A percentile compares a stretch with the other conserved stretches of the same genome.
These are phyloP conservation scores for Populus hybrid DNA, from an alignment of 441 rosid genomes.

Conservation along the genomic window DNA sequence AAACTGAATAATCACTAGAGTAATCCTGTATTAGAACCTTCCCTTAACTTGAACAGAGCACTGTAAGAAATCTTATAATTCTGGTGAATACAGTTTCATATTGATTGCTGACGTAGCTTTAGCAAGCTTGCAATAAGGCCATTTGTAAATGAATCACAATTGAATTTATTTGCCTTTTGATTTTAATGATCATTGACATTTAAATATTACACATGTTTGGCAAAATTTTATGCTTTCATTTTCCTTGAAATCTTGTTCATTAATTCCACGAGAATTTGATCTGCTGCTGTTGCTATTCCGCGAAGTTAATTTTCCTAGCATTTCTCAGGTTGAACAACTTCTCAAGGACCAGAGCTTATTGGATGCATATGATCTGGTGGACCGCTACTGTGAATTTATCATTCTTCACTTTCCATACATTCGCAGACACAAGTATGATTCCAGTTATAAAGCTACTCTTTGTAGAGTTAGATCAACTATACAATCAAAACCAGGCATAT, in stretches of 20 bases:
- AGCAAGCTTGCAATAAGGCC: no score
- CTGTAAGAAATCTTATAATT: no score
- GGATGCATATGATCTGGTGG: constrained; percentile 26
- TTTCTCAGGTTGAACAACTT: constrained; percentile 26
- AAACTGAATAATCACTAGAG: no score
- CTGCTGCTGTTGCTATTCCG: neutral
- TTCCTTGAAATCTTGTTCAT: neutral
- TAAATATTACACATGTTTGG: neutral
- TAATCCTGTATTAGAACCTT: no score
- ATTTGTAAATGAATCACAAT: neutral
- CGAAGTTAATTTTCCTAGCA: neutral
- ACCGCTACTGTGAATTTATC: constrained; percentile 26
- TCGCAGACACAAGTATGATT: constrained; percentile 26
- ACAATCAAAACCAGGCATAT: no score
- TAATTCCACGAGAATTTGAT: neutral
- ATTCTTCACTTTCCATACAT: constrained; percentile 21
- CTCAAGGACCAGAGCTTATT: constrained; percentile 22
- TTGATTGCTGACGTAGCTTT: no score
- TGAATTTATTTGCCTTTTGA: neutral
- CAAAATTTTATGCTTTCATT: neutral
- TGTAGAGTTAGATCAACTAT: neutral
- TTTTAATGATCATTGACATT: neutral
- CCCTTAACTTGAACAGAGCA: no score
- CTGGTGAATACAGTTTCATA: no score
- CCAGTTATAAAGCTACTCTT: neutral